Base-by-base conservation (phyloP, 176 grass and related monocot species). In the Eremochloa ophiuroides region DNA sequence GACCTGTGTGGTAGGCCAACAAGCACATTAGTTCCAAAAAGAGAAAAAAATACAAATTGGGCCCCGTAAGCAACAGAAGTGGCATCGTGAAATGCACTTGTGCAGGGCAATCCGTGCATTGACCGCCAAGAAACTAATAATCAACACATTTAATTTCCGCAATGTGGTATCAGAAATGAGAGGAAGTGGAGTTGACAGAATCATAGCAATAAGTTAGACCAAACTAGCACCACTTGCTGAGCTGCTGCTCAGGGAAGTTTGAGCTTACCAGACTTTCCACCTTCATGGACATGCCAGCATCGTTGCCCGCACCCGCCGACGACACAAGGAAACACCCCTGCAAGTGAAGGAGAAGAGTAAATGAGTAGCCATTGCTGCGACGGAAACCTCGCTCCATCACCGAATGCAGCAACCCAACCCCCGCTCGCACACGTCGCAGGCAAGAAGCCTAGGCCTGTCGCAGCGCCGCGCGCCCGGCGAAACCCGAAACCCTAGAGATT, bases 281-380 rank as follows among this genome's bases (percentile, higher is more conserved):
- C 85, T 91, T 98, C 56, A 79, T 20, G 79, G 89, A 88, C 53
- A 84, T 58, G 62, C 74, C 92, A 50, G 86, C 77, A 77, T 98
- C 92, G 13, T 67, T 84, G 39, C 80, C 91, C 30, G 56, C 41
- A 7, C 48, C 73, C 25, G 78, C 38, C 1, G 92, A 95, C 61
- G 92, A 91, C 38, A 93, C 86, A 15, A 98, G 92, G 86, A 98
- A 95, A 48, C 90, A 93, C 11, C 95, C 95, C 95, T 98, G 84
- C 82, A 69, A 85, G 22, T 48, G 10, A 75, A 38, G 10, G 60
- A 39, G 8, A 64, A 23, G 37, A 33, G 82, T 66, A 4, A 78
- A 58, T 25, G 15, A 38, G 83, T 71, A 76, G 67, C 8, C 14
- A 16, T 76, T 10, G 28, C 27, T 6, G 25, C 58, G 26, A 62